A percentile compares a stretch with the other conserved stretches of the same genome.
phyloP scores from a whole-genome alignment of 2,329 filamentous ascomycete genomes.

The Cercospora sojina region DNA sequence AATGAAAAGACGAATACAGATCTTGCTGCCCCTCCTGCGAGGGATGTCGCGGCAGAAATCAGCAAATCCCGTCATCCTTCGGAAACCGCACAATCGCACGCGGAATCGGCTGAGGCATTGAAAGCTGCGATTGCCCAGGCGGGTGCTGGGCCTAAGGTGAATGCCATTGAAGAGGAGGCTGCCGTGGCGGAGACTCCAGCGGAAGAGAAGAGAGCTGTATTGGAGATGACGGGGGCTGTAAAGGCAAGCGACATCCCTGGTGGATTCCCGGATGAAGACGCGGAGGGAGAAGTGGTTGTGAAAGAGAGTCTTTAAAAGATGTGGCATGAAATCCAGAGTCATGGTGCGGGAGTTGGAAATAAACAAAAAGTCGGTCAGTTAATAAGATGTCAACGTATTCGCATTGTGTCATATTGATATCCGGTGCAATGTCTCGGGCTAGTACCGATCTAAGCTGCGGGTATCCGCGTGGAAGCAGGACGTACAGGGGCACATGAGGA shows the following conservation, averaged over 20 bases:
- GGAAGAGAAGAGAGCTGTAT: conserved; percentile 19
- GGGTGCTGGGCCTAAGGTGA: conserved; percentile 26
- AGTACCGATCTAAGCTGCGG: neutral
- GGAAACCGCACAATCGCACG: conserved; percentile 22
- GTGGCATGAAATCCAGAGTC: neutral
- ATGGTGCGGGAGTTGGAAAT: neutral
- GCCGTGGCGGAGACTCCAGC: conserved; percentile 12
- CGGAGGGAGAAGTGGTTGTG: conserved; percentile 37
- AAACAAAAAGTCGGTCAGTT: neutral
- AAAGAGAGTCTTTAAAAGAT: conserved; percentile 21
- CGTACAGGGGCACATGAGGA: neutral
- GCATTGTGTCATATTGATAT: neutral
- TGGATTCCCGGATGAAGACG: conserved; percentile 30
- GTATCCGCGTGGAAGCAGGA: neutral
- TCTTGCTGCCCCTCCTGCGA: conserved; percentile 24
- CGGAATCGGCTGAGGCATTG: conserved; percentile 25
- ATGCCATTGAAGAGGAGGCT: conserved; percentile 10
- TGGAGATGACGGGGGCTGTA: conserved; percentile 22
- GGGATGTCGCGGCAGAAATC: conserved; percentile 22
- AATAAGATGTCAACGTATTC: neutral
- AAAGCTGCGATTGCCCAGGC: conserved; percentile 28
- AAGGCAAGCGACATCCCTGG: conserved; percentile 35
- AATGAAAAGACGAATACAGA: conserved; percentile 32
- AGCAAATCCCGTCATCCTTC: conserved; percentile 23
- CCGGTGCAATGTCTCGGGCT: neutral